Percentiles rank a stretch among this genome's conserved stretches.
Evolutionary conservation across 176 grass and related monocot species (phyloP).

Genomic region (Poa pratensis): DNA sequence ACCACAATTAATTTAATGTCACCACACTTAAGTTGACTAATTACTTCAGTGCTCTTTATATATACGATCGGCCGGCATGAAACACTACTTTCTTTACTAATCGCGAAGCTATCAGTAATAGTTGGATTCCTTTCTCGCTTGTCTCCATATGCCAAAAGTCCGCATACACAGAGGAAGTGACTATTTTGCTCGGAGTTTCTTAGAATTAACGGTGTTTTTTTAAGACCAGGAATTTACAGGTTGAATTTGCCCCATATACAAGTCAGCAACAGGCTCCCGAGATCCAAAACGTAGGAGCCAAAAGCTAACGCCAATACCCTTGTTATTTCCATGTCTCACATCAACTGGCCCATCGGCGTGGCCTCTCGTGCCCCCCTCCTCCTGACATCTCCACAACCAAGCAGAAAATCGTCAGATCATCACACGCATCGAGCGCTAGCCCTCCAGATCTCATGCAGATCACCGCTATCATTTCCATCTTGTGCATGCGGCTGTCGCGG

Average conservation of each 20-base stretch:
- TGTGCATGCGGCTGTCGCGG: not conserved
- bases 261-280: not conserved
- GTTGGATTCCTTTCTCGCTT: no score
- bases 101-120: no score
- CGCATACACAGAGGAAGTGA: no score
- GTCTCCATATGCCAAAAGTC: no score
- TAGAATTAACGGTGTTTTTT: no score
- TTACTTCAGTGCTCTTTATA: no score
- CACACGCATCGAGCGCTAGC: not conserved
- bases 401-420: constrained; percentile 3
- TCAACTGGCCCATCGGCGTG: constrained; percentile 6
- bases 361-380: not conserved
- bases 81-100: no score
- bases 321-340: constrained; percentile 12
- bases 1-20: no score
- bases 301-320: constrained; percentile 20
- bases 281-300: not conserved
- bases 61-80: no score
- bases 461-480: constrained; percentile 12
- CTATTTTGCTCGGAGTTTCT: no score
- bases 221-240: not conserved
- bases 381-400: not conserved
- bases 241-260: not conserved
- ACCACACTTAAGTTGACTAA: no score
- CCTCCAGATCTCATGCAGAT: constrained; percentile 20